phyloP scores from a whole-genome alignment of 1,139 yeast genomes.

The Lodderomyces parapsilosis region DNA sequence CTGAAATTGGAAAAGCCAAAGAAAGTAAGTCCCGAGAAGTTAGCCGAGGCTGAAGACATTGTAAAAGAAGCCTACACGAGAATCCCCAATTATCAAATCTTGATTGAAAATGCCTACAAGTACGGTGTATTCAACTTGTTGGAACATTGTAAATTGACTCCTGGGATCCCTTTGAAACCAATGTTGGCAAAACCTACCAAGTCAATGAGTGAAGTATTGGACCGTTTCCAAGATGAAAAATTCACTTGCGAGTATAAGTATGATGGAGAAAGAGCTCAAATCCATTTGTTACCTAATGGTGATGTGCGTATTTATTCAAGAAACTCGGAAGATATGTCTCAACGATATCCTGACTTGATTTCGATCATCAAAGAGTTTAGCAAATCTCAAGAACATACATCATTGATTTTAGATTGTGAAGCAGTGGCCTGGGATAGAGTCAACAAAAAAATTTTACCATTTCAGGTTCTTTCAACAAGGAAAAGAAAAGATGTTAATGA shows the following conservation, averaged over 20 bases:
- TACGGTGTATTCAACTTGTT: constrained; percentile 66
- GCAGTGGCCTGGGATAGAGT: constrained; percentile 98
- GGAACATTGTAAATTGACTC: constrained; percentile 72
- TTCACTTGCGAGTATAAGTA: constrained; percentile 96
- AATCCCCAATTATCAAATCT: constrained; percentile 84
- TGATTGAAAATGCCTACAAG: constrained; percentile 64
- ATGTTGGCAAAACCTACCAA: constrained; percentile 99
- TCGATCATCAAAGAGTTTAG: constrained; percentile 65
- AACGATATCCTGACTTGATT: constrained; percentile 87
- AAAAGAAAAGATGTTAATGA: constrained; percentile 90
- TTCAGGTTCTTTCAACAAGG: constrained; percentile 88
- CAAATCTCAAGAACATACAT: constrained; percentile 33
- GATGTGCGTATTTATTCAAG: constrained; percentile 78
- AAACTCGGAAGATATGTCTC: constrained; percentile 96
- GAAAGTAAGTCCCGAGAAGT: constrained; percentile 11
- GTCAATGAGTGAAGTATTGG: constrained; percentile 83
- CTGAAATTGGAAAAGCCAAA: constrained; percentile 21
- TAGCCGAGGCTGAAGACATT: constrained; percentile 68
- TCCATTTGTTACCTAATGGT: constrained; percentile 73
- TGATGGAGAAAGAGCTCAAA: constrained; percentile 97
- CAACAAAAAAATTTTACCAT: constrained; percentile 76
- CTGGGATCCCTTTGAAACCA: constrained; percentile 95
- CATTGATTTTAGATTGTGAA: constrained; percentile 87
- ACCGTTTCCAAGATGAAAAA: constrained; percentile 77
- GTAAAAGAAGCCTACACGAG: constrained; percentile 86